Base-by-base conservation (phyloP, 768 basidiomycete species). In the Calocybe cyanea region DNA sequence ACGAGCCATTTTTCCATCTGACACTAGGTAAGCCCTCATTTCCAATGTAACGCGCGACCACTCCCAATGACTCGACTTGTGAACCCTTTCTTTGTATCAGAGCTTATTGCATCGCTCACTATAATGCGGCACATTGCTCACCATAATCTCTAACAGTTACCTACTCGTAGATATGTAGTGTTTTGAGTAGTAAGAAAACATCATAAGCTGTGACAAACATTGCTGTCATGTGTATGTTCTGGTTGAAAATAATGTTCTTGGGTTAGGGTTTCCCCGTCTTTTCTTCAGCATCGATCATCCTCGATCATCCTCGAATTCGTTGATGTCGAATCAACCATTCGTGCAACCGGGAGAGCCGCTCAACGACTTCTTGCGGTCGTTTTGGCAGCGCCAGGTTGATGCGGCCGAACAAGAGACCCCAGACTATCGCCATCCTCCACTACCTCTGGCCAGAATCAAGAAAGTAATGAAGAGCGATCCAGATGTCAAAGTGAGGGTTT, bases 391-490 rank as follows among this genome's bases (percentile, higher is more conserved):
- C 34, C 91, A 93, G 61, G 79, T 93, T 48, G 83, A 90, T 62
- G 73, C 80, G 5, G 90, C 92, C 0, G 93, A 96, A 63, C 80
- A 84, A 56, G 92, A 93, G 58, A 87, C 82, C 0, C 87, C 87
- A 19, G 92, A 94, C 65, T 90, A 88, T 54, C 72, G 87, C 43
- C 90, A 93, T 59, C 90, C 89, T 1, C 84, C 89, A 5, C 71
- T 98, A 9, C 95, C 95, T 3, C 71, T 99, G 23, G 96, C 96
- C 14, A 73, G 96, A 62, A 96, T 98, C 58, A 98, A 97, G 75
- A 98, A 97, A 65, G 95, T 97, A 46, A 96, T 97, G 91, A 97
- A 98, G 75, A 94, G 87, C 63, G 92, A 93, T 69, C 90, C 92
- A 2, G 92, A 94, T 57, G 92, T 97, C 52, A 93, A 93, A 80